Conservation (phyloP, 164 flowering plant genomes). For the Magnolia kwangsiensis region DNA sequence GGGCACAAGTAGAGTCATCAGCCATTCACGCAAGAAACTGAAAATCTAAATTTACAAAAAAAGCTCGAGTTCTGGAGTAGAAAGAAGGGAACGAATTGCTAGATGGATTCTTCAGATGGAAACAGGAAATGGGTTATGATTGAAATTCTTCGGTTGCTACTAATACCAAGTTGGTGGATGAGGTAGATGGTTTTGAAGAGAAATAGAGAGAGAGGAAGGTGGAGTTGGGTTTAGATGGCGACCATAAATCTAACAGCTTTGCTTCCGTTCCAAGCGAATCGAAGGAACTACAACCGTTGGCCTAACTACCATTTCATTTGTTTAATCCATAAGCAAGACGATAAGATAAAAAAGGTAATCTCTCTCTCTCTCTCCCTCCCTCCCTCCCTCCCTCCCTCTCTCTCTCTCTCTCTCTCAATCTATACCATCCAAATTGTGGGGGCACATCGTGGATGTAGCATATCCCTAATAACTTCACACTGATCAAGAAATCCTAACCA, state of each 20-base stretch:
- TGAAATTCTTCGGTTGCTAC: background rate
- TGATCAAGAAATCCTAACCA: too few species aligned
- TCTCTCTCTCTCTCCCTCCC: background rate
- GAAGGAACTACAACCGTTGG: slow-evolving; percentile 41
- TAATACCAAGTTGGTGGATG: background rate
- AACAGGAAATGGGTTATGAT: background rate
- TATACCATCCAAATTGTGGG: background rate
- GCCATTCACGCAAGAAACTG: background rate
- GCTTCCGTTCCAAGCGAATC: slow-evolving; percentile 61
- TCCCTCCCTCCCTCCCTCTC: background rate
- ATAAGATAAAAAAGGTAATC: background rate
- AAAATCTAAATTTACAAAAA: background rate
- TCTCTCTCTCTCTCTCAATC: background rate
- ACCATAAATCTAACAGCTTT: slow-evolving; percentile 72
- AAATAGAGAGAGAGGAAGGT: slow-evolving; percentile 29
- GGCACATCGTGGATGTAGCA: too few species aligned
- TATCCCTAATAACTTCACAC: too few species aligned
- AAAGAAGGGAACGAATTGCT: background rate
- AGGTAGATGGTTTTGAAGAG: slow-evolving; percentile 7
- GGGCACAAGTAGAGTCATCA: background rate
- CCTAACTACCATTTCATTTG: slow-evolving; percentile 48
- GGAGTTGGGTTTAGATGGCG: slow-evolving; percentile 72
- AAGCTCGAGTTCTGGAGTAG: background rate
- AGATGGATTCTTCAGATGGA: background rate
- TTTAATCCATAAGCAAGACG: slow-evolving; percentile 34